Evolutionary conservation across 192 early-diverging fungal species (phyloP).

Genomic region (Chytriomyces hyalinus): DNA sequence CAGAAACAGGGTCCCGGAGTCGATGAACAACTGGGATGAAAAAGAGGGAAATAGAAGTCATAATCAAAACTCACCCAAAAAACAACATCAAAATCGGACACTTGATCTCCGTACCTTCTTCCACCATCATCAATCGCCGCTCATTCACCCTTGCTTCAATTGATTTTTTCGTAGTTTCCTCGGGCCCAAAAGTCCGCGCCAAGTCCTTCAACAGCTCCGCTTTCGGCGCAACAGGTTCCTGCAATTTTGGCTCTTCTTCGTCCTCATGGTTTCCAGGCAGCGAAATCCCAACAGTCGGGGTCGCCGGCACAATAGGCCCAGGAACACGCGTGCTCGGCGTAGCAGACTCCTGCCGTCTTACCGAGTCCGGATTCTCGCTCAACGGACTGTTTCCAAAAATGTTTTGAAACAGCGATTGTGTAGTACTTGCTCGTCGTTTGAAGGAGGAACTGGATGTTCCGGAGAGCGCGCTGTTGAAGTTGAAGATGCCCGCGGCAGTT

Average conservation of each 20-base stretch:
- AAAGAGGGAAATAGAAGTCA: neutral
- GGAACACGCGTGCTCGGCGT: neutral
- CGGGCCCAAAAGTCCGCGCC: slow-evolving; percentile 21
- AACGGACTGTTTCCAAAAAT: slow-evolving; percentile 7
- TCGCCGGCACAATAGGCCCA: neutral
- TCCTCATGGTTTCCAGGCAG: slow-evolving; percentile 14
- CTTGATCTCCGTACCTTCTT: neutral
- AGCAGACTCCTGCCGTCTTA: neutral
- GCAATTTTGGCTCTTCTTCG: slow-evolving; percentile 11
- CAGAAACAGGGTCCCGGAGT: slow-evolving; percentile 38
- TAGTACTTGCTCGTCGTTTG: neutral
- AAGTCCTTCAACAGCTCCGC: slow-evolving; percentile 20
- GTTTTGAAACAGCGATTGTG: slow-evolving; percentile 1
- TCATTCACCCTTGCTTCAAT: slow-evolving; percentile 25
- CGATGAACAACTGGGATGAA: slow-evolving; percentile 27
- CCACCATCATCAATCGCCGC: slow-evolving; percentile 25
- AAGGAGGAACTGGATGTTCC: slow-evolving; percentile 8
- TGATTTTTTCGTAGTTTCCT: slow-evolving; percentile 19
- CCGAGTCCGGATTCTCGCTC: slow-evolving; percentile 2
- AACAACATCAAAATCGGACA: neutral
- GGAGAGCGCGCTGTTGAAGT: slow-evolving; percentile 25
- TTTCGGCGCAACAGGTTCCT: slow-evolving; percentile 4
- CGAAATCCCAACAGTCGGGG: slow-evolving; percentile 16
- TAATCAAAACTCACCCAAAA: neutral
- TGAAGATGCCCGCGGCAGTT: slow-evolving; percentile 22